phyloP scores from a whole-genome alignment of 805 yeast species.

The Millerozyma acaciae region DNA sequence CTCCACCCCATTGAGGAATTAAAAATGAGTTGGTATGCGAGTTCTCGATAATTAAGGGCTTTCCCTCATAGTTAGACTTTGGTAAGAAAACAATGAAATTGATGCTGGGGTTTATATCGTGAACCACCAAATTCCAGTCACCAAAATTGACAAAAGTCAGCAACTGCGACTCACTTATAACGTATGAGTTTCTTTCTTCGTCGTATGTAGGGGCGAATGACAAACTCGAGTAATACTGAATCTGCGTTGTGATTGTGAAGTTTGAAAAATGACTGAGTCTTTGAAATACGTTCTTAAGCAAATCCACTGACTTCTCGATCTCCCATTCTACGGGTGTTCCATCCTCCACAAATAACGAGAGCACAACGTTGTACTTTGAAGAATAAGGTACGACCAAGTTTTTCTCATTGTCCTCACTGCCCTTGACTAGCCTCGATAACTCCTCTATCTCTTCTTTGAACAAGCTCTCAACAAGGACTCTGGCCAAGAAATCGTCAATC shows the following conservation, averaged over 20 bases:
- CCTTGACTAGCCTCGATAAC: constrained; percentile 17
- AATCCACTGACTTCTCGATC: constrained; percentile 49
- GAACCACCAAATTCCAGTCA: constrained; percentile 69
- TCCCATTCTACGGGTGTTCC: constrained; percentile 73
- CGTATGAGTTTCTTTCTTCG: constrained; percentile 20
- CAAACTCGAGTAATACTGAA: constrained; percentile 61
- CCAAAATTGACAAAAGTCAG: constrained; percentile 80
- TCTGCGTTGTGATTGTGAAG: constrained; percentile 74
- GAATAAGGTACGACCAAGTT: constrained; percentile 51
- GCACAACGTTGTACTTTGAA: constrained; percentile 69
- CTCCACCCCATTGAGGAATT: constrained; percentile 91
- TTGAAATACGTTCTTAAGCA: constrained; percentile 53
- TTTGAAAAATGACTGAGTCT: constrained; percentile 55
- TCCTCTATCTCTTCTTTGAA: constrained; percentile 36
- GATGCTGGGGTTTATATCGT: constrained; percentile 59
- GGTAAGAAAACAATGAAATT: constrained; percentile 73
- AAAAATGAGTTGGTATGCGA: constrained; percentile 56
- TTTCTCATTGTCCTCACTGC: constrained; percentile 11
- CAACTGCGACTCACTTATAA: constrained; percentile 50
- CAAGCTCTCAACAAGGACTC: constrained; percentile 34
- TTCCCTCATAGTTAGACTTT: constrained; percentile 32
- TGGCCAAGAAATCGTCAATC: constrained; percentile 34
- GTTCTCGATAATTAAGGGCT: constrained; percentile 48
- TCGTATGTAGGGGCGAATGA: constrained; percentile 20
- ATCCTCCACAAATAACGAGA: constrained; percentile 70